Base-by-base conservation (phyloP, 2,329 filamentous ascomycete genomes). In the Plectosphaerella sp. region DNA sequence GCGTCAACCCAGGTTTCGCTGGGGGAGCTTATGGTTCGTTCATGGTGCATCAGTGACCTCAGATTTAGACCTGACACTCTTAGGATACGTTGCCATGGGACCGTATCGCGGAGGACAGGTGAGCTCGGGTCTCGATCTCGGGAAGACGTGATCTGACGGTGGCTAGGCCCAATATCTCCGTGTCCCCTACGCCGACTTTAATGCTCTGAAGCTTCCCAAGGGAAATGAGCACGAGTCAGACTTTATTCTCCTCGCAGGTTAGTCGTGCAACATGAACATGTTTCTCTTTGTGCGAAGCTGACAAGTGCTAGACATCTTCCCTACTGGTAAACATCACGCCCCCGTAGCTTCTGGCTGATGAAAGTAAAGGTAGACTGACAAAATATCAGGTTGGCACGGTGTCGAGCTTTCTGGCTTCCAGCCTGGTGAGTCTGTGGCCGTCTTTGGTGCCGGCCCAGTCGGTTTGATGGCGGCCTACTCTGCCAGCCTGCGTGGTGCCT, bases 171-270 rank as follows among this genome's bases (percentile, higher is more conserved):
- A 87, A 61, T 87, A 83, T 53, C 67, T 87, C 16, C 74, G 82
- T 4, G 79, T 87, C 2, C 84, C 84, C 0, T 87, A 81, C 52
- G 84, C 84, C 1, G 84, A 87, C 61, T 86, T 86, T 68, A 87
- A 87, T 54, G 80, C 79, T 6, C 65, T 88, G 33, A 78, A 78
- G 50, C 67, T 88, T 2, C 84, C 84, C 1, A 68, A 76, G 7
- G 83, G 83, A 1, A 83, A 70, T 15, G 80, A 85, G 55, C 71
- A 84, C 46, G 84, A 87, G 61, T 72, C 77, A 0, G 83, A 86
- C 58, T 86, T 83, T 56, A 78, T 79, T 48, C 61, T 76, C 2
- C 64, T 76, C 1, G 73, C 73, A 24, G 71, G 69, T 70, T 35
- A 74, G 45, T 77, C 75, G 51, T 69, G 70, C 2, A 5, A 12